Conservation (phyloP, 176 grass and related monocot species). For the Juncus inflexus region DNA sequence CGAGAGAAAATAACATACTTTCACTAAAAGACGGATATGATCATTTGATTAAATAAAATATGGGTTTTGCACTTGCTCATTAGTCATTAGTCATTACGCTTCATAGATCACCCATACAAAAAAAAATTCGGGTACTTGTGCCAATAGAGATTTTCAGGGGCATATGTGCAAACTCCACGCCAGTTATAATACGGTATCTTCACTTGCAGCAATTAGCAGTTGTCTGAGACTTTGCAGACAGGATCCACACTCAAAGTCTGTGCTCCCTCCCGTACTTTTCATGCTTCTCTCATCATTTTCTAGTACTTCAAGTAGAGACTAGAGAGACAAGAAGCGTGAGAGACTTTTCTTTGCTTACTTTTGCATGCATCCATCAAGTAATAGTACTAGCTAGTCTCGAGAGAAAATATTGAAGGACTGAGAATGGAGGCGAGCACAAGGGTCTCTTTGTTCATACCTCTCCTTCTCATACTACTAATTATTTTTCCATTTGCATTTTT, state of each 20-base stretch:
- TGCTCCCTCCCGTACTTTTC: slow-evolving; percentile 12
- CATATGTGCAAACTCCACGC: too few relatives aligned
- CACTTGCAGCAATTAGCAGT: slow-evolving; percentile 2
- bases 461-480: slow-evolving; percentile 26
- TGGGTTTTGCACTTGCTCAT: too few relatives aligned
- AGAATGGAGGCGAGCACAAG: slow-evolving; percentile 24
- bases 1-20: too few relatives aligned
- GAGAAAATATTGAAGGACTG: background rate
- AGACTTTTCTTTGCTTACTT: slow-evolving; percentile 2
- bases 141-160: too few relatives aligned
- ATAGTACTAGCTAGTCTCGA: background rate
- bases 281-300: background rate
- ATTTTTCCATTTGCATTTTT: slow-evolving; percentile 23
- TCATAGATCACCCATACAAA: too few relatives aligned
- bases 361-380: background rate
- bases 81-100: too few relatives aligned
- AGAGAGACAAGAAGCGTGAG: background rate
- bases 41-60: too few relatives aligned
- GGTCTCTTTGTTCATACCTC: slow-evolving; percentile 18
- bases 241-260: slow-evolving; percentile 32
- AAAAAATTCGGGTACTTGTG: too few relatives aligned
- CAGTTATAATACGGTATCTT: background rate
- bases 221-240: slow-evolving; percentile 29
- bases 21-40: too few relatives aligned
- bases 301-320: background rate